Conservation (phyloP, 805 yeast species). For the Saccharomyces kudriavzevii region DNA sequence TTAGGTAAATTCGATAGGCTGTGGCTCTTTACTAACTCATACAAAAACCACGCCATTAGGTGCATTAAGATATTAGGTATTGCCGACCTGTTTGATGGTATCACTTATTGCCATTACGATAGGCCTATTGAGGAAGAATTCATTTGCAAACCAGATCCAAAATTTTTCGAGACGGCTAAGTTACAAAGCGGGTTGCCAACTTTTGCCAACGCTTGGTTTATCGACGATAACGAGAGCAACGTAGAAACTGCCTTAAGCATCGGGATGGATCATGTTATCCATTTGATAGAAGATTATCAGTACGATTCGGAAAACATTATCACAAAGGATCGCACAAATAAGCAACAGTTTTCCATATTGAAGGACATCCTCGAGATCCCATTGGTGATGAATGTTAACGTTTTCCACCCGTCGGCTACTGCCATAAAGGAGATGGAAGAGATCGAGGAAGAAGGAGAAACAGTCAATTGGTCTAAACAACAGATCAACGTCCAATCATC, state of each 20-base stretch:
- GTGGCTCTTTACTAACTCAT: slow-evolving; percentile 95
- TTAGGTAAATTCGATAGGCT: slow-evolving; percentile 52
- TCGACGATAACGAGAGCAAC: slow-evolving; percentile 76
- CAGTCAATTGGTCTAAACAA: neutral
- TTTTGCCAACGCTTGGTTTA: slow-evolving; percentile 48
- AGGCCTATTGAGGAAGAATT: slow-evolving; percentile 40
- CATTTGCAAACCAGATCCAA: slow-evolving; percentile 74
- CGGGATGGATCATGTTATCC: slow-evolving; percentile 64
- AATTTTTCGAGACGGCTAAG: slow-evolving; percentile 52
- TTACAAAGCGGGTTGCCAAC: slow-evolving; percentile 38
- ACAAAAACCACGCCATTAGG: slow-evolving; percentile 79
- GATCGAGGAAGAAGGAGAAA: neutral
- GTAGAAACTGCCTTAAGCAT: slow-evolving; percentile 57
- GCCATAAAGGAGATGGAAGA: neutral
- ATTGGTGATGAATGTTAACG: neutral
- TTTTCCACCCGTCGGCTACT: neutral
- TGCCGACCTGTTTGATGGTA: slow-evolving; percentile 91
- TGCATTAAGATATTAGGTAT: slow-evolving; percentile 73
- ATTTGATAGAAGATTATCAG: slow-evolving; percentile 50
- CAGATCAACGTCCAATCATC: neutral
- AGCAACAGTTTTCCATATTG: neutral
- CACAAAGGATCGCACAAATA: neutral
- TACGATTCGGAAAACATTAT: neutral
- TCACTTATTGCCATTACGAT: slow-evolving; percentile 81
- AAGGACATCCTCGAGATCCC: neutral